These are phyloP conservation scores for Rhizophora mangle DNA, from an alignment of 345 rosid species.

Conservation along the genomic window DNA sequence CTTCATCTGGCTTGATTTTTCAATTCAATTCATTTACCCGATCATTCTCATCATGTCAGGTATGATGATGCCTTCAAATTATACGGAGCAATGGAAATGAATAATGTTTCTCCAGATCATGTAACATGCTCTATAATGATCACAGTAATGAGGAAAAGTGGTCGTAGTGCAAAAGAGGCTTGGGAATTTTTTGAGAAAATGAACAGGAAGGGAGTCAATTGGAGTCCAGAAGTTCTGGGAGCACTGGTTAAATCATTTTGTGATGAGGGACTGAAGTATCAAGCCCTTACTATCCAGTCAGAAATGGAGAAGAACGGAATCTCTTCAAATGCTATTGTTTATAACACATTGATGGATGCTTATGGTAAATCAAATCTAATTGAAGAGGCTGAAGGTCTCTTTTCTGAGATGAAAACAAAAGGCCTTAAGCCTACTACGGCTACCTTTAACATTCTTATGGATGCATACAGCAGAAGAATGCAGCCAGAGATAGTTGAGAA, in stretches of 20 bases:
- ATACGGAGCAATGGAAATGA: constrained; percentile 59
- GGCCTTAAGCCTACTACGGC: constrained; percentile 57
- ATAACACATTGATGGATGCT: constrained; percentile 81
- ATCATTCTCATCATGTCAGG: constrained; percentile 37
- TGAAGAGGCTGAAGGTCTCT: constrained; percentile 87
- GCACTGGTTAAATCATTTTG: constrained; percentile 77
- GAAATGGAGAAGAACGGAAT: constrained; percentile 92
- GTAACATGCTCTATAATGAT: constrained; percentile 78
- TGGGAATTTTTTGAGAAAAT: constrained; percentile 76
- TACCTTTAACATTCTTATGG: constrained; percentile 70
- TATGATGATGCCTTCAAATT: constrained; percentile 70
- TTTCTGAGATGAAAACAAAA: constrained; percentile 63
- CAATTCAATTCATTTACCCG: not conserved
- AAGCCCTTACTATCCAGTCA: constrained; percentile 69
- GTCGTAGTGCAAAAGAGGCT: constrained; percentile 65
- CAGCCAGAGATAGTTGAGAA: constrained; percentile 79
- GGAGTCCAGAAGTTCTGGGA: constrained; percentile 71
- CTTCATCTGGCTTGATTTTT: not conserved
- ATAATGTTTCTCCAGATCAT: constrained; percentile 55
- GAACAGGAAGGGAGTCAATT: constrained; percentile 68
- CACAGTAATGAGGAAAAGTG: constrained; percentile 62
- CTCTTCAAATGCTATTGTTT: constrained; percentile 55
- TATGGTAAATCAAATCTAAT: constrained; percentile 61
- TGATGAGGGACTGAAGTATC: constrained; percentile 73
- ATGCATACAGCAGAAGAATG: constrained; percentile 84